A percentile compares a stretch with the other conserved stretches of the same genome.
These are phyloP conservation scores for Suillus alpinus DNA, from an alignment of 768 basidiomycete species.

Conservation along the genomic window DNA sequence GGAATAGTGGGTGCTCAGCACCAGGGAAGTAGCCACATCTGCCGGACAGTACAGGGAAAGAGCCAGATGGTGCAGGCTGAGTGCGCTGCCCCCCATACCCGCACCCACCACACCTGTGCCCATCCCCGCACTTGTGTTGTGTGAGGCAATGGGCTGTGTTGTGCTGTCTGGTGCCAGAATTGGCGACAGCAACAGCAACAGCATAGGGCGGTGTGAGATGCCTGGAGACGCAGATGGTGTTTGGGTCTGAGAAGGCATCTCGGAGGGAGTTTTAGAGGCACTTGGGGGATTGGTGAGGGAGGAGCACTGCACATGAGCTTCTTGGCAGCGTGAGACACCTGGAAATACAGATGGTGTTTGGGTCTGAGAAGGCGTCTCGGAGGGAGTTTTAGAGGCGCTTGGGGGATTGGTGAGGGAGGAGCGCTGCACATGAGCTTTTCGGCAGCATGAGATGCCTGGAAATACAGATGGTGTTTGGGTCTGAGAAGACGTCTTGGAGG, in stretches of 20 bases:
- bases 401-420: slow-evolving; percentile 11
- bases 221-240: slow-evolving; percentile 68
- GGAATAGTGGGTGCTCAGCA: too few species aligned
- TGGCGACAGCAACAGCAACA: too few species aligned
- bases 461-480: slow-evolving; percentile 59
- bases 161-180: too few species aligned
- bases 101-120: too few species aligned
- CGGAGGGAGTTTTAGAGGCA: slow-evolving; percentile 64
- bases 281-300: slow-evolving; percentile 23
- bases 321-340: slow-evolving; percentile 61
- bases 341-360: slow-evolving; percentile 61
- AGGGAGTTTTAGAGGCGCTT: slow-evolving; percentile 61
- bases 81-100: not conserved
- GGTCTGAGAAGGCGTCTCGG: slow-evolving; percentile 62
- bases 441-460: slow-evolving; percentile 70
- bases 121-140: too few species aligned
- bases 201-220: slow-evolving; percentile 72
- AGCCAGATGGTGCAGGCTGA: too few species aligned
- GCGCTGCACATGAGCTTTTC: slow-evolving; percentile 8
- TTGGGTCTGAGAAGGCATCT: slow-evolving; percentile 56
- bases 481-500: too few species aligned
- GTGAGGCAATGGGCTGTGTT: too few species aligned
- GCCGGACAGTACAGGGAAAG: too few species aligned
- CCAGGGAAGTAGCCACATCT: too few species aligned
- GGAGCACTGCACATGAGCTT: slow-evolving; percentile 8